phyloP scores from a whole-genome alignment of 2,329 filamentous ascomycete species.

The Alternaria ethzedia region DNA sequence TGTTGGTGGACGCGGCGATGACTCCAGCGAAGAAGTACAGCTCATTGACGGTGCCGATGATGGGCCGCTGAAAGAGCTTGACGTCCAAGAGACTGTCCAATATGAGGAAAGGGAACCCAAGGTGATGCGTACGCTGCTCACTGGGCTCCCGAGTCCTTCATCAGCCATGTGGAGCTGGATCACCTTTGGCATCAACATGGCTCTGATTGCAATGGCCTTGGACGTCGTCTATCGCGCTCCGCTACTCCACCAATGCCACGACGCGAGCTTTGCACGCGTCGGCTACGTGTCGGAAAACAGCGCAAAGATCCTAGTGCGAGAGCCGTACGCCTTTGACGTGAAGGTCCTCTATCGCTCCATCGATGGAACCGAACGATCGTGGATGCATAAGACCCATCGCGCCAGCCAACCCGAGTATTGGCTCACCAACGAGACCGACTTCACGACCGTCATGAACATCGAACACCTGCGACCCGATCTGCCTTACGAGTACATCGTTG shows the following conservation, averaged over 20 bases:
- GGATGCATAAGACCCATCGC: conserved; percentile 40
- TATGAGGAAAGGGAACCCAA: conserved; percentile 64
- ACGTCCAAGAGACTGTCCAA: conserved; percentile 68
- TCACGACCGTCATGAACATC: conserved; percentile 73
- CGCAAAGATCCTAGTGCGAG: conserved; percentile 82
- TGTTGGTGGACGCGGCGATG: conserved; percentile 42
- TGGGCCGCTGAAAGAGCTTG: conserved; percentile 54
- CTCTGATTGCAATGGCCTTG: conserved; percentile 70
- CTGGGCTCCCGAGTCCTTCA: conserved; percentile 76
- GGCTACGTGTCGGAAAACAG: conserved; percentile 84
- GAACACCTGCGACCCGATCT: conserved; percentile 72
- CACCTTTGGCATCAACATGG: conserved; percentile 75
- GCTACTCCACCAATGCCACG: conserved; percentile 70
- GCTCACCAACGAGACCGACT: conserved; percentile 81
- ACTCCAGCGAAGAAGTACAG: conserved; percentile 39
- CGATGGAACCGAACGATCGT: conserved; percentile 33
- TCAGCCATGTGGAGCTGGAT: conserved; percentile 69
- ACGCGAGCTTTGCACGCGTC: conserved; percentile 84
- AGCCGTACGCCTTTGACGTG: conserved; percentile 76
- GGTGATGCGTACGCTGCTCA: conserved; percentile 70
- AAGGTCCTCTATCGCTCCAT: conserved; percentile 46
- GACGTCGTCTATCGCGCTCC: conserved; percentile 81
- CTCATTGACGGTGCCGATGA: conserved; percentile 51
- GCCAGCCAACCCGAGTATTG: conserved; percentile 48
- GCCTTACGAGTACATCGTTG: conserved; percentile 78